These are phyloP conservation scores for Caryopteris hybrid DNA, from an alignment of 305 asterid genomes.

Conservation along the genomic window DNA sequence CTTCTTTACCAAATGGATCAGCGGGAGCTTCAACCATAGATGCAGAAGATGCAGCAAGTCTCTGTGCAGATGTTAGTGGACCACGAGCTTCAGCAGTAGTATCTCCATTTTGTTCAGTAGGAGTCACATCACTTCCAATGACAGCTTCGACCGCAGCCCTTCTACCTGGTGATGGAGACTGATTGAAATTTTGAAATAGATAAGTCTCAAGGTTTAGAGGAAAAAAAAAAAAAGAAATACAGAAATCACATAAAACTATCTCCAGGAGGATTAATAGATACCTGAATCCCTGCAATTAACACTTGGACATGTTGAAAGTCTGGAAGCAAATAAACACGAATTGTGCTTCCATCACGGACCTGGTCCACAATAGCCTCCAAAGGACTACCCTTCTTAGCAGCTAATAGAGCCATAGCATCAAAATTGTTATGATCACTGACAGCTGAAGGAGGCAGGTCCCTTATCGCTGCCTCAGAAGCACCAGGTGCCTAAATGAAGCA, in stretches of 20 bases:
- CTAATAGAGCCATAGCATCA: conserved; percentile 77
- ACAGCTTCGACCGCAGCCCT: conserved; percentile 56
- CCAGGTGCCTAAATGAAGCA: conserved; percentile 69
- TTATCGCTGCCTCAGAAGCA: conserved; percentile 65
- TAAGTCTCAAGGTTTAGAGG: background rate
- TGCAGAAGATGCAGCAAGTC: conserved; percentile 69
- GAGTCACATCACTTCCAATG: conserved; percentile 33
- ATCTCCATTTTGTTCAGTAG: conserved; percentile 71
- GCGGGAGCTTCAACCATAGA: conserved; percentile 65
- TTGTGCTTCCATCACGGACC: conserved; percentile 95
- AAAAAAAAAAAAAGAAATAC: background rate
- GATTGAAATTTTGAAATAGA: conserved; percentile 20
- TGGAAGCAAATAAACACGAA: conserved; percentile 93
- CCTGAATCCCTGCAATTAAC: conserved; percentile 96
- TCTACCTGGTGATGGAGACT: conserved; percentile 96
- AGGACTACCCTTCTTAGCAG: conserved; percentile 73
- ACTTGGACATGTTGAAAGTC: conserved; percentile 90
- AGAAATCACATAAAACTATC: background rate
- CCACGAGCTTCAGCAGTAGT: conserved; percentile 54
- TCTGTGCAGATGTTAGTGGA: conserved; percentile 92
- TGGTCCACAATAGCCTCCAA: conserved; percentile 94
- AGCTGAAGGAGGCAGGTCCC: conserved; percentile 89
- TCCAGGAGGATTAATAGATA: conserved; percentile 14
- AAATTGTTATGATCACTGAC: conserved; percentile 72
- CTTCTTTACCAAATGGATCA: conserved; percentile 93